A percentile compares a stretch with the other conserved stretches of the same genome.
phyloP scores from a whole-genome alignment of 139 green algal genomes.

The Chlamydomonas schloesseri region DNA sequence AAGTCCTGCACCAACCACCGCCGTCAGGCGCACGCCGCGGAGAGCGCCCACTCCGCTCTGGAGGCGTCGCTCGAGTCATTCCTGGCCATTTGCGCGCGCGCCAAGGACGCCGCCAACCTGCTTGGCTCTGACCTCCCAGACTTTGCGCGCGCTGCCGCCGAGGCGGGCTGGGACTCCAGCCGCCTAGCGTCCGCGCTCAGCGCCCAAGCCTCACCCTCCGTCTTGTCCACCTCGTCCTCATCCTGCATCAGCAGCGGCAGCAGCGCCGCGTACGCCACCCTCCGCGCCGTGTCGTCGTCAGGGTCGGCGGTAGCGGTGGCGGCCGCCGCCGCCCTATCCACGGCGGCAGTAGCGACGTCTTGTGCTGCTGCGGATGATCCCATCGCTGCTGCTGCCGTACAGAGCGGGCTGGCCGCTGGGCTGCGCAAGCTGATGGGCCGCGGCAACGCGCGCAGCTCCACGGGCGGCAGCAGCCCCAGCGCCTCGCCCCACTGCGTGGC shows the following conservation, averaged over 20 bases:
- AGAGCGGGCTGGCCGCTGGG: too few species aligned
- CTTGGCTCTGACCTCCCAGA: slow-evolving; percentile 25
- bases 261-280: not conserved
- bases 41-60: not conserved
- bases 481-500: not conserved
- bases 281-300: not conserved
- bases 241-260: not conserved
- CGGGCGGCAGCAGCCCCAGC: not conserved
- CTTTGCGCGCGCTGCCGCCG: not conserved
- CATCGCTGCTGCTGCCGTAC: too few species aligned
- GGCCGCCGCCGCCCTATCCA: not conserved
- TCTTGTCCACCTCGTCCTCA: too few species aligned
- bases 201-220: not conserved
- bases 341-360: too few species aligned
- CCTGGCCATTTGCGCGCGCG: not conserved
- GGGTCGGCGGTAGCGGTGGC: not conserved
- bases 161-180: not conserved
- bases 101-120: slow-evolving; percentile 6
- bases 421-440: too few species aligned
- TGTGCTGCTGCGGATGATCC: not conserved
- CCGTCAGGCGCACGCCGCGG: not conserved
- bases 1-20: not conserved
- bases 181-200: not conserved
- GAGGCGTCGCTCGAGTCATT: not conserved
- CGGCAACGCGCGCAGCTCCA: too few species aligned